Conservation (phyloP, 2,329 filamentous ascomycete genomes). For the Penicillium italicum region DNA sequence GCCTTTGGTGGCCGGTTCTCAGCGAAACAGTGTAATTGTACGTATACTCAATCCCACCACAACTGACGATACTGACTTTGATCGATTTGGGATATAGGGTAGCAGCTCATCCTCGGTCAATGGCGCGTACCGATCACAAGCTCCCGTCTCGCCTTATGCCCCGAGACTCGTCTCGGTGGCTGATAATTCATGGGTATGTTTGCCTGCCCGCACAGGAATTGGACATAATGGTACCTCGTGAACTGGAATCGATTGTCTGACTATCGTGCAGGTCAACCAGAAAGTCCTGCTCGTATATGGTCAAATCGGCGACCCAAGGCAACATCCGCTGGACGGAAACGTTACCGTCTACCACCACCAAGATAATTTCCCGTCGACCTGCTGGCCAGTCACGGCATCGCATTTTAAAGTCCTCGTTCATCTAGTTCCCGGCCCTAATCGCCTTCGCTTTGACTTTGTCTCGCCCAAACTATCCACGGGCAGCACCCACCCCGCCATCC, state of each 20-base stretch:
- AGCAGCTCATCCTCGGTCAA: conserved; percentile 34
- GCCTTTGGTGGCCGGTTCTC: conserved; percentile 37
- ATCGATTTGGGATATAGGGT: conserved; percentile 28
- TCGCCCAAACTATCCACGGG: conserved; percentile 72
- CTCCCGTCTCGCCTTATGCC: conserved; percentile 72
- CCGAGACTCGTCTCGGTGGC: conserved; percentile 74
- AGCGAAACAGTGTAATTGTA: conserved; percentile 45
- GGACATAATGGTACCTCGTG: neutral
- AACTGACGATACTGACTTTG: conserved; percentile 3
- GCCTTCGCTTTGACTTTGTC: conserved; percentile 79
- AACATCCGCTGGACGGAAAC: conserved; percentile 70
- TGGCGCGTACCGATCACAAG: conserved; percentile 47
- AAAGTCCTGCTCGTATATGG: conserved; percentile 81
- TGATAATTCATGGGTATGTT: conserved; percentile 78
- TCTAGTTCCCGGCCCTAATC: conserved; percentile 86
- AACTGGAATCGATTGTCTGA: conserved; percentile 1
- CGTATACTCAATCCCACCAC: conserved; percentile 10
- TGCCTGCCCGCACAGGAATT: neutral
- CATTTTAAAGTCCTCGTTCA: conserved; percentile 91
- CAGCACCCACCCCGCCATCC: conserved; percentile 61
- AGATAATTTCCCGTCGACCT: conserved; percentile 75
- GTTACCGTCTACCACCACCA: conserved; percentile 77
- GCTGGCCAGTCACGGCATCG: conserved; percentile 84
- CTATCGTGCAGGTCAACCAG: conserved; percentile 70
- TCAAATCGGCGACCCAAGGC: conserved; percentile 68